A percentile compares a stretch with the other conserved stretches of the same genome.
phyloP scores from a whole-genome alignment of 176 grass and related monocot species.

The Oryza glumipatula region DNA sequence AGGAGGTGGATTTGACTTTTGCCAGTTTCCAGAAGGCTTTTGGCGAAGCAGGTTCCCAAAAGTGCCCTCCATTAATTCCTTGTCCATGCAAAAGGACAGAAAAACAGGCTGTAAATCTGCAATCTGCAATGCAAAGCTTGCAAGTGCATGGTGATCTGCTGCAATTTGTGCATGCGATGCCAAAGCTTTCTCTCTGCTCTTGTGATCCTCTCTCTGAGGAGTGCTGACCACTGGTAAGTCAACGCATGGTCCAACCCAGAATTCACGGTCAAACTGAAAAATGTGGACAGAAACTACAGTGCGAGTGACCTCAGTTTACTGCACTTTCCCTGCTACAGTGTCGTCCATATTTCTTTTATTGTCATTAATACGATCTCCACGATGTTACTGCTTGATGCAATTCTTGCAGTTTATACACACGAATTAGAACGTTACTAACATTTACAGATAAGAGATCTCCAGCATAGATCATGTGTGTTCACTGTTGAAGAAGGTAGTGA shows the following conservation, averaged over 20 bases:
- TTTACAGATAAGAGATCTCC: neutral
- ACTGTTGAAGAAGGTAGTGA: neutral
- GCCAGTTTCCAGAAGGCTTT: slow-evolving; percentile 48
- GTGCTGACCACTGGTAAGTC: neutral
- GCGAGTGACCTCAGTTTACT: neutral
- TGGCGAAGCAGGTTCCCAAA: slow-evolving; percentile 17
- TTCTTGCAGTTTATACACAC: neutral
- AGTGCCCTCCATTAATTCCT: slow-evolving; percentile 33
- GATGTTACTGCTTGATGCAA: neutral
- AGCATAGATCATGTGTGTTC: neutral
- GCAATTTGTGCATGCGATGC: neutral
- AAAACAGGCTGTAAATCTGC: neutral
- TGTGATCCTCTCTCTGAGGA: neutral
- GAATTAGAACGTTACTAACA: too few relatives aligned
- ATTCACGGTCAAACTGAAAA: neutral
- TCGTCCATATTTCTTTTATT: neutral
- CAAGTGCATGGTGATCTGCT: neutral
- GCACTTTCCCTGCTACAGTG: neutral
- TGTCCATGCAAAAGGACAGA: slow-evolving; percentile 34
- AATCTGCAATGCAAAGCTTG: too few relatives aligned
- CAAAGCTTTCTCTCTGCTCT: neutral
- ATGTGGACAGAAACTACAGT: neutral
- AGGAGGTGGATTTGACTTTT: slow-evolving; percentile 30
- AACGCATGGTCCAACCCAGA: neutral
- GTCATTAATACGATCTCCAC: too few relatives aligned